phyloP scores from a whole-genome alignment of 768 basidiomycete species.

The Tulasnella calospora region DNA sequence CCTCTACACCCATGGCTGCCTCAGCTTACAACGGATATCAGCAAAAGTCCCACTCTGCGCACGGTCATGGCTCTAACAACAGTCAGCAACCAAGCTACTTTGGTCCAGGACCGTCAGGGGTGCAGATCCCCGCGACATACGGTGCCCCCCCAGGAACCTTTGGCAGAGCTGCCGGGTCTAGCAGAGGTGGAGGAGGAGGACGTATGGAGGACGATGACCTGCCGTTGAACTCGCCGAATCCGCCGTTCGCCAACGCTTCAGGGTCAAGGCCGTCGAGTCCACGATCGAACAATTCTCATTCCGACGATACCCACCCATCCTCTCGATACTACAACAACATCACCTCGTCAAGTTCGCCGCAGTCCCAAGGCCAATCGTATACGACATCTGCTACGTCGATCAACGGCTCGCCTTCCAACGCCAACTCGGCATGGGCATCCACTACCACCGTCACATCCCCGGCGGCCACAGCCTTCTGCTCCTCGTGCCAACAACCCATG shows the following conservation, averaged over 20 bases:
- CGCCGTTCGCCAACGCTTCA: slow-evolving; percentile 21
- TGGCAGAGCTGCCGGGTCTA: neutral
- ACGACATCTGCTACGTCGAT: neutral
- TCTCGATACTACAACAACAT: slow-evolving; percentile 11
- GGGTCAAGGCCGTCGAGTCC: slow-evolving; percentile 22
- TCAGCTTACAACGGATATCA: slow-evolving; percentile 10
- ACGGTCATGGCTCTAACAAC: slow-evolving; percentile 16
- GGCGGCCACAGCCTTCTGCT: slow-evolving; percentile 13
- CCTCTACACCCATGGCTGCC: neutral
- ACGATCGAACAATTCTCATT: slow-evolving; percentile 24
- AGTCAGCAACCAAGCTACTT: slow-evolving; percentile 8
- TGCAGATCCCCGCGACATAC: neutral
- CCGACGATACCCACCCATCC: slow-evolving; percentile 23
- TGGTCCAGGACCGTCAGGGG: slow-evolving; percentile 14
- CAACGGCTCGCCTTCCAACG: neutral
- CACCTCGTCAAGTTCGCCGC: neutral
- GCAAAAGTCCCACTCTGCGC: slow-evolving; percentile 22
- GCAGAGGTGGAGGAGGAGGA: slow-evolving; percentile 8
- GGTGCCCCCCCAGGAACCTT: neutral
- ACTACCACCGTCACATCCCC: neutral
- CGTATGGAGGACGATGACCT: slow-evolving; percentile 18
- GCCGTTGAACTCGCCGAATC: slow-evolving; percentile 21
- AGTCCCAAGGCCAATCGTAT: slow-evolving; percentile 1
- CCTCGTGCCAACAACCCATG: slow-evolving; percentile 40
- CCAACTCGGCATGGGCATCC: neutral